Evolutionary conservation across 768 basidiomycete genomes (phyloP), one percentile per base, ranked within the genome.

Genomic region (Pleurotus platypus): DNA sequence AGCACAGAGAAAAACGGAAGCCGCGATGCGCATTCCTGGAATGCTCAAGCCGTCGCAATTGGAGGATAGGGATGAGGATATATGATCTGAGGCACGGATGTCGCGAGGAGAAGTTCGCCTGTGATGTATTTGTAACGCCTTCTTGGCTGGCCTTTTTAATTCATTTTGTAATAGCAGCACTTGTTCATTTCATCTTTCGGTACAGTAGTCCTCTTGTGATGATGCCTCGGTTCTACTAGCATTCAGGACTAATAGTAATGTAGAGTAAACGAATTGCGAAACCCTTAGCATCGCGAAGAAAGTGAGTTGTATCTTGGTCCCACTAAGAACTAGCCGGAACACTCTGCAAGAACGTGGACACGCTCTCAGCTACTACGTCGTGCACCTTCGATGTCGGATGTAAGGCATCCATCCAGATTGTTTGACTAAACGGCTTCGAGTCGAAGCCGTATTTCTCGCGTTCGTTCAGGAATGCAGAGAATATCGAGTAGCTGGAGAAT

Each of bases 31-130:
- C 62, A 93, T 98, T 59, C 96, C 95, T n/a, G 97, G 97, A 40
- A 90, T 98, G 90, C 81, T 98, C 70, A 97, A 97, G 72, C 95
- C 94, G 40, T 90, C 89, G 63, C 92, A 95, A 72, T 68, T 98
- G 69, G 92, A 95, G 68, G 94, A 96, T 74, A 91, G 90, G 74
- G 93, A 95, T 67, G 90, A 92, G 73, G 90, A 92, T 76, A 91
- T 83, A 62, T 86, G 69, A 83, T 74, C 38, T 51, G 58, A 58
- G 64, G 59, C 62, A 65, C 66, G 61, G 15, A 45, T 45, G 20
- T 16, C 20, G 20, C 11, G 42, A n/a, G 16, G 40, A 42, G 42
- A 45, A 45, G 42, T 45, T 45, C 42, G 11, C 15, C 30, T 35
- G 20, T 45, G 20, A 45, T 45, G 42, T 45, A 45, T 16, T 45